Percentiles rank a stretch among this genome's conserved stretches.
Evolutionary conservation across 352 stramenopile species (phyloP).

Genomic region (Elongisporangium undulatum): DNA sequence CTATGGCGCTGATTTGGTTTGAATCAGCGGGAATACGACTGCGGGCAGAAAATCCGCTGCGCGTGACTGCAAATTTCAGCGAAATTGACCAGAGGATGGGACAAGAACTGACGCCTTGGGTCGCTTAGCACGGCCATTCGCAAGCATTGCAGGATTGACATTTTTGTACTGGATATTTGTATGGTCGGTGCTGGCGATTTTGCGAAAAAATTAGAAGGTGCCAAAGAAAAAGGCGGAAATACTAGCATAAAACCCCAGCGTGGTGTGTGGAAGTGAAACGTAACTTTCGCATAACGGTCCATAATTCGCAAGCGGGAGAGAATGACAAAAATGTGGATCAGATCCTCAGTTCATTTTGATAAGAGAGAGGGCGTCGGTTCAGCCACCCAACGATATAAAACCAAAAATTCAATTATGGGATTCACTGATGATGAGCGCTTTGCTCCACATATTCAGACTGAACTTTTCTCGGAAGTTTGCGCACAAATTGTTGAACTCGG

Average conservation of each 20-base stretch:
- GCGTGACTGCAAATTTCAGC: neutral
- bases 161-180: neutral
- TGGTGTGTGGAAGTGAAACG: neutral
- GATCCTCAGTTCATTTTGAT: neutral
- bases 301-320: neutral
- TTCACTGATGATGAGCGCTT: neutral
- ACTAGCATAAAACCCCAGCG: neutral
- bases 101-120: neutral
- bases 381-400: neutral
- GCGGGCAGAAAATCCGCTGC: neutral
- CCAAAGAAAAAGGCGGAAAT: neutral
- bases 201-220: neutral
- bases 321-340: neutral
- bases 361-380: neutral
- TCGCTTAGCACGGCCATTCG: neutral
- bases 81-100: neutral
- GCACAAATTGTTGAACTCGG: neutral
- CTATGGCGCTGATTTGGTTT: neutral
- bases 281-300: neutral
- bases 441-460: neutral
- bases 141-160: neutral
- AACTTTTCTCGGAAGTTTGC: neutral
- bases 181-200: neutral
- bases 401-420: neutral
- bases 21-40: neutral